These are phyloP conservation scores for Mycena rebaudengoi DNA, from an alignment of 768 basidiomycete species.

Conservation along the genomic window DNA sequence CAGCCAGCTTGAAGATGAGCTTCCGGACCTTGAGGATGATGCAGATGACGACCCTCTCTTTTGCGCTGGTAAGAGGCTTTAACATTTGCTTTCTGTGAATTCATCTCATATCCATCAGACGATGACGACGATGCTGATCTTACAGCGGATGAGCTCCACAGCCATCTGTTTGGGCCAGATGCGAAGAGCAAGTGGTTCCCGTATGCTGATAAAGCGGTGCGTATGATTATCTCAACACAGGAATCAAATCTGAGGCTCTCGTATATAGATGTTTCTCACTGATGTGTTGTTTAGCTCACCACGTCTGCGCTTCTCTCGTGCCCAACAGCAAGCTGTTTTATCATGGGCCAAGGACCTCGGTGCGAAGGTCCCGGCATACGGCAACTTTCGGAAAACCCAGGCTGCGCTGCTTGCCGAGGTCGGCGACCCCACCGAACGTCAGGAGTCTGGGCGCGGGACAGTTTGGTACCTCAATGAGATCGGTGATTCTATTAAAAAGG, in stretches of 20 bases:
- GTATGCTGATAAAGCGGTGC: slow-evolving; percentile 14
- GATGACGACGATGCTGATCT: background rate
- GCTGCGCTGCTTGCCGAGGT: slow-evolving; percentile 26
- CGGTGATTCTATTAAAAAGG: slow-evolving; percentile 13
- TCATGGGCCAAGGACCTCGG: slow-evolving; percentile 39
- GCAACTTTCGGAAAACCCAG: slow-evolving; percentile 31
- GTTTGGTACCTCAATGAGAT: slow-evolving; percentile 26
- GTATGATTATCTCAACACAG: background rate
- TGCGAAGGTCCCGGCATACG: slow-evolving; percentile 36
- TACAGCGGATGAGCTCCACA: slow-evolving; percentile 2
- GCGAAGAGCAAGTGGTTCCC: slow-evolving; percentile 18
- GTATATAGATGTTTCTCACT: slow-evolving; percentile 37
- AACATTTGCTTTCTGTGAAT: too few relatives aligned
- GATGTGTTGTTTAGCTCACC: slow-evolving; percentile 44
- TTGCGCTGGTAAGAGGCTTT: background rate
- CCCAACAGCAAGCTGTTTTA: slow-evolving; percentile 38
- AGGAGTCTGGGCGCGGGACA: slow-evolving; percentile 28
- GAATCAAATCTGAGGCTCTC: too few relatives aligned
- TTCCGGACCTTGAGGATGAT: background rate
- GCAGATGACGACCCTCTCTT: background rate
- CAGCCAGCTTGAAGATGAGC: background rate
- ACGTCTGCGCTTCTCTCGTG: slow-evolving; percentile 37
- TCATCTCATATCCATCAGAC: too few relatives aligned
- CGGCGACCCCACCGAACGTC: slow-evolving; percentile 34
- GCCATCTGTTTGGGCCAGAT: background rate